Conservation (phyloP, 1,284 basidiomycete genomes). For the Sphagnurus paluster region DNA sequence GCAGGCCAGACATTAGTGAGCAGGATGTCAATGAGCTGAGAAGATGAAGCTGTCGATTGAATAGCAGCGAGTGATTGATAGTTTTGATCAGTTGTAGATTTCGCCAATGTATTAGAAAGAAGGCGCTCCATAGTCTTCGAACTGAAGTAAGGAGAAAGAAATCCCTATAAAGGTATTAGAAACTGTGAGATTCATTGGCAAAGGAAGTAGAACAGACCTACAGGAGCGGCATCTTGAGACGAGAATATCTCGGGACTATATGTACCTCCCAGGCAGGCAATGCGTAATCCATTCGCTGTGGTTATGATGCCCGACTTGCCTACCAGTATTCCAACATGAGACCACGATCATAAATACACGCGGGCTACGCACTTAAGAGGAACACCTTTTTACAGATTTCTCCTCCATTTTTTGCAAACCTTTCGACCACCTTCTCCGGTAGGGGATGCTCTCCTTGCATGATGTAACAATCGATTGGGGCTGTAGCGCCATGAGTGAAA, state of each 20-base stretch:
- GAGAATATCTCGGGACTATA: constrained; percentile 66
- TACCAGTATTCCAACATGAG: constrained; percentile 31
- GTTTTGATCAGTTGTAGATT: constrained; percentile 43
- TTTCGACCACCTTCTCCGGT: constrained; percentile 71
- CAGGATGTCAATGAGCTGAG: constrained; percentile 79
- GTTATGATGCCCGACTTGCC: constrained; percentile 84
- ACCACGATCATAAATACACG: neutral
- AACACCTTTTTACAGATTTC: constrained; percentile 83
- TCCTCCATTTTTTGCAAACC: constrained; percentile 72
- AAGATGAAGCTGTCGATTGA: constrained; percentile 54
- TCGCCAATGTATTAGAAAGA: constrained; percentile 63
- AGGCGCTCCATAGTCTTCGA: constrained; percentile 71
- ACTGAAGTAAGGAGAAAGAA: constrained; percentile 71
- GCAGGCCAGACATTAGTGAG: constrained; percentile 82
- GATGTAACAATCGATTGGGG: constrained; percentile 90
- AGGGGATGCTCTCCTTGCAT: constrained; percentile 82
- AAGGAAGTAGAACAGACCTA: constrained; percentile 33
- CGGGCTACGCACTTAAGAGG: constrained; percentile 67
- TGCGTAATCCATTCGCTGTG: constrained; percentile 81
- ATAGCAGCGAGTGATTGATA: constrained; percentile 73
- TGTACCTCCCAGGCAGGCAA: constrained; percentile 82
- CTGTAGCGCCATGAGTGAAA: constrained; percentile 35
- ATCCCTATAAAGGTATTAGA: constrained; percentile 47
- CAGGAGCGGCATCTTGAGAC: constrained; percentile 58
- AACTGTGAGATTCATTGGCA: constrained; percentile 2